Percentiles rank a stretch among this genome's conserved stretches.
These are phyloP conservation scores for Alloteropsis semialata DNA, from an alignment of 176 grass and related monocot species.

Conservation along the genomic window DNA sequence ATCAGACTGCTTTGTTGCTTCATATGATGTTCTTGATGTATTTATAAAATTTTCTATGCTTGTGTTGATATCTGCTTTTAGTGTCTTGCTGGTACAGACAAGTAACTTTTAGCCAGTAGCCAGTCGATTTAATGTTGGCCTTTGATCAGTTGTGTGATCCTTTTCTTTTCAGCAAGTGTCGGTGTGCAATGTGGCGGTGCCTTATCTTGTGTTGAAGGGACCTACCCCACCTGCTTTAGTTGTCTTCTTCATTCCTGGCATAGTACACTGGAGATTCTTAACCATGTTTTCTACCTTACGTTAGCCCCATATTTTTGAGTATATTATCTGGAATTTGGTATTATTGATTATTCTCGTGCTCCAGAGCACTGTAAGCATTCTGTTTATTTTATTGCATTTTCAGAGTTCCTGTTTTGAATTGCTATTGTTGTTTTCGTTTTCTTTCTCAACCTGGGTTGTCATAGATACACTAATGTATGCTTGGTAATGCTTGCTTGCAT, in stretches of 20 bases:
- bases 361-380: neutral
- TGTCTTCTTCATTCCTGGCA: constrained; percentile 45
- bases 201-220: constrained; percentile 40
- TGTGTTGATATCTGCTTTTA: constrained; percentile 28
- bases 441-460: neutral
- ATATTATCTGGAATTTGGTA: neutral
- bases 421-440: constrained; percentile 14
- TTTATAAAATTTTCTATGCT: constrained; percentile 10
- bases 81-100: neutral
- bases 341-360: neutral
- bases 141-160: constrained; percentile 34
- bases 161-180: constrained; percentile 33
- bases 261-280: constrained; percentile 33
- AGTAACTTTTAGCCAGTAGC: constrained; percentile 19
- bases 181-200: constrained; percentile 28
- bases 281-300: constrained; percentile 15
- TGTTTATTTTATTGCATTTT: constrained; percentile 23
- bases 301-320: constrained; percentile 18
- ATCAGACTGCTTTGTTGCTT: constrained; percentile 17
- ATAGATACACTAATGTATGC: constrained; percentile 8
- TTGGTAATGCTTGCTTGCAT: constrained; percentile 23
- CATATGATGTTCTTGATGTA: constrained; percentile 10
- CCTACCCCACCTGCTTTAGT: constrained; percentile 27
- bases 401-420: neutral
- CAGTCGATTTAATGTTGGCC: constrained; percentile 11